Evolutionary conservation across 306 rosid species (phyloP), one percentile per base, ranked within the genome.

Genomic region (Prosopis cineraria): DNA sequence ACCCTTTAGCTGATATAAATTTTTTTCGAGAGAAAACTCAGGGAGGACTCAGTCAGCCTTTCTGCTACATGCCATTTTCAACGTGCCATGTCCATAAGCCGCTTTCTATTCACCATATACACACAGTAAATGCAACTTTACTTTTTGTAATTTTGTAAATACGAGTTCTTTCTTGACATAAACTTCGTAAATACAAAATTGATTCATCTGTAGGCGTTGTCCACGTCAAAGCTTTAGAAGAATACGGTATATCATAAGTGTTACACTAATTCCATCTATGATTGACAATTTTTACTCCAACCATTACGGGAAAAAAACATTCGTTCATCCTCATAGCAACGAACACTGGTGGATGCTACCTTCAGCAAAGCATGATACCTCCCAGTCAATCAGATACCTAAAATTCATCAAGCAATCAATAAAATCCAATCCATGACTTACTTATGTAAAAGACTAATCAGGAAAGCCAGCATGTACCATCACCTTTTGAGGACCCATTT

Each of bases 401-500:
- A 52, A 19, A 52, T 3, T 52, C 29, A 52, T 52, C 59, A 20
- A 20, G 59, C 12, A 20, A 50, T n/a, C 27, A 20, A 7, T 8
- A 52, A 20, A n/a, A 52, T 19, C 59, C 29, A 20, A 52, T 52
- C 11, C 59, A 52, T 7, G 29, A 3, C 59, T 8, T 7, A 29
- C 20, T 52, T 52, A 12, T 1, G 27, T 20, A 20, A 20, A 52
- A 3, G 5, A 52, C 8, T 8, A 52, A 22, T 52, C 59, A 52
- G 27, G 13, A 74, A 78, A 78, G 66, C 45, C 48, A 70, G 19
- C 44, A 48, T n/a, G 56, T 25, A 68, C n/a, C 65, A 48, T 36
- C 60, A 84, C 90, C 83, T 75, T 62, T 9, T 9, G 3, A 74
- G 33, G 53, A 64, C 12, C 34, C 59, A 31, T 58, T 74, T 79